Base-by-base conservation (phyloP, 1,284 basidiomycete genomes). In the Cutaneotrichosporon cavernicola region DNA sequence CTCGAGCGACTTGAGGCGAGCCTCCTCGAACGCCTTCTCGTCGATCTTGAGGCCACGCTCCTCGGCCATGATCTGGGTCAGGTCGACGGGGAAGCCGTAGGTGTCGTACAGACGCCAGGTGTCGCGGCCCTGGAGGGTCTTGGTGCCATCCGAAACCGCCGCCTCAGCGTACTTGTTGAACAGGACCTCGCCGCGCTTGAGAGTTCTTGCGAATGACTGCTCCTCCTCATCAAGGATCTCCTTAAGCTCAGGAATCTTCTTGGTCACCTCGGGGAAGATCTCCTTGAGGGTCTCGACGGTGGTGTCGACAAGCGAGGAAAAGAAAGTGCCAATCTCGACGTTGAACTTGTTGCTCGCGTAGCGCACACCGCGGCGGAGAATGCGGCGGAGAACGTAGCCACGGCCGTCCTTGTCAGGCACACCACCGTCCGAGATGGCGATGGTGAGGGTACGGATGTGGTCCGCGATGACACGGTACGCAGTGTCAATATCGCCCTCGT, bases 31-130 rank as follows among this genome's bases (percentile, higher is more conserved):
- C 72, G 95, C 94, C 51, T 84, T 85, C 70, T 97, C 88, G 77
- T 97, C 93, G 73, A 99, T 87, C 26, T 84, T 85, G 52, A 99
- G 82, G 1, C 89, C 90, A 38, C 92, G 84, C 79, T 99, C 96
- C 78, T 97, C 92, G 30, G 97, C 96, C 96, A 99, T 99, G 69
- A 99, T 85, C 61, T 91, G 88, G 2, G 97, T 99, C 46, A 99
- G 83, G 77, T 99, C 96, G 60, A 94, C 93, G 0, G 96, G 97
- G 84, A 99, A 99, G 50, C 96, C 96, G 78, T 92, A 99, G 0
- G 97, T 99, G 80, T 99, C 97, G 80, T 99, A 99, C 60, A 99
- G 82, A 36, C 92, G 86, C 96, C 96, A 99, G 32, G 97, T 92
- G 75, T 99, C 96, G 73, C 89, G 89, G 18, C 96, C 96, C 69